Conservation (phyloP, 2,329 filamentous ascomycete species). For the Epichloe sibirici region DNA sequence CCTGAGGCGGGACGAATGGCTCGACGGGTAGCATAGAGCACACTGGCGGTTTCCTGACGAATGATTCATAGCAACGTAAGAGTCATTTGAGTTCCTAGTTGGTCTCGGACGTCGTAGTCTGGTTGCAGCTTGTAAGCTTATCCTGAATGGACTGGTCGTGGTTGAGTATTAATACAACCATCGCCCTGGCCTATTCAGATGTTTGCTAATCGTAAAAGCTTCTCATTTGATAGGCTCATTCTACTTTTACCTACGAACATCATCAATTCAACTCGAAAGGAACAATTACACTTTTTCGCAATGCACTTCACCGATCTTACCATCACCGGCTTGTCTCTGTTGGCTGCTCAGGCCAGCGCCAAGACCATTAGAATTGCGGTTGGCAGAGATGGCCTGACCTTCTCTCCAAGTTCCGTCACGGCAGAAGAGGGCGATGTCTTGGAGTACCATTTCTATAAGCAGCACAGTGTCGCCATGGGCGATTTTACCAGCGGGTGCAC, state of each 20-base stretch:
- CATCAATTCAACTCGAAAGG: too few species aligned
- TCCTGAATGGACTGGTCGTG: background rate
- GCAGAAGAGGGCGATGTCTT: slow-evolving; percentile 33
- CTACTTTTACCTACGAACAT: too few species aligned
- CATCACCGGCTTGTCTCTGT: slow-evolving; percentile 6
- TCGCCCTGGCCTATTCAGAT: background rate
- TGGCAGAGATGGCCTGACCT: slow-evolving; percentile 29
- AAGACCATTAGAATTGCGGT: slow-evolving; percentile 26
- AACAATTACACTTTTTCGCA: background rate
- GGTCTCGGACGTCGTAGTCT: background rate
- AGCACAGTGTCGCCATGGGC: slow-evolving; percentile 34
- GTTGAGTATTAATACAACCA: background rate
- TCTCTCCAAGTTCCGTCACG: slow-evolving; percentile 18
- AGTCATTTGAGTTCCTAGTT: too few species aligned
- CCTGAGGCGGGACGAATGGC: background rate
- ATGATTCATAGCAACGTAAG: too few species aligned
- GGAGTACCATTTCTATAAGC: slow-evolving; percentile 37
- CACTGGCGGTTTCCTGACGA: too few species aligned
- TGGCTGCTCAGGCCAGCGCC: slow-evolving; percentile 12
- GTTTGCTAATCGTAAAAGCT: background rate
- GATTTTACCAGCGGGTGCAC: slow-evolving; percentile 36
- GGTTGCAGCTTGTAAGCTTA: background rate
- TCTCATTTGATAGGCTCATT: background rate
- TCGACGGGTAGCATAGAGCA: background rate
- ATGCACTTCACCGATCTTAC: slow-evolving; percentile 10